Evolutionary conservation across 306 rosid species (phyloP).

Genomic region (Trifolium fragiferum): DNA sequence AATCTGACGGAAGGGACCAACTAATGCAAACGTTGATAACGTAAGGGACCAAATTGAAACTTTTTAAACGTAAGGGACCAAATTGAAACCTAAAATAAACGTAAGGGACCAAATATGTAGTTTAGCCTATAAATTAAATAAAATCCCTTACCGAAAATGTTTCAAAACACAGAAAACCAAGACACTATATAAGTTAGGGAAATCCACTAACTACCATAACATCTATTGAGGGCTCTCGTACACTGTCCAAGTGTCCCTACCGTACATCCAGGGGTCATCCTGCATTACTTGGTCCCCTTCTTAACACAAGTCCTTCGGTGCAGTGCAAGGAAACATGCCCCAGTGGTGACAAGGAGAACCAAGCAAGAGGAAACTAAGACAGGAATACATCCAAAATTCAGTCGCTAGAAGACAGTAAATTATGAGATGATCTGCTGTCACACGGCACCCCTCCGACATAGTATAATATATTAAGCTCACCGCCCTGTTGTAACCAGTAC

Average conservation of each 20-base stretch:
- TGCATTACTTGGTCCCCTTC: constrained; percentile 65
- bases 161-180: constrained; percentile 44
- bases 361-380: constrained; percentile 75
- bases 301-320: constrained; percentile 63
- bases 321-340: constrained; percentile 54
- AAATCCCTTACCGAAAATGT: constrained; percentile 43
- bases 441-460: constrained; percentile 66
- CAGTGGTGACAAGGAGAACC: constrained; percentile 57
- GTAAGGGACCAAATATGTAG: too few species aligned
- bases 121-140: background rate
- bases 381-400: constrained; percentile 59
- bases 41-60: too few species aligned
- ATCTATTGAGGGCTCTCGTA: constrained; percentile 45
- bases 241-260: constrained; percentile 56
- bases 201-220: constrained; percentile 42
- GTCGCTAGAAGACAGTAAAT: constrained; percentile 59
- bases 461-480: constrained; percentile 56
- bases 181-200: constrained; percentile 38
- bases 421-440: constrained; percentile 67
- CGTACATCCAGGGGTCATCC: constrained; percentile 60
- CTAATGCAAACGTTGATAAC: too few species aligned
- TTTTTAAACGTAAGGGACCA: too few species aligned
- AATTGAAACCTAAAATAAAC: too few species aligned
- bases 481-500: constrained; percentile 72
- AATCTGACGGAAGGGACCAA: too few species aligned